Percentiles rank a stretch among this genome's conserved stretches.
phyloP scores from a whole-genome alignment of 345 rosid species.

The Turnera subulata region DNA sequence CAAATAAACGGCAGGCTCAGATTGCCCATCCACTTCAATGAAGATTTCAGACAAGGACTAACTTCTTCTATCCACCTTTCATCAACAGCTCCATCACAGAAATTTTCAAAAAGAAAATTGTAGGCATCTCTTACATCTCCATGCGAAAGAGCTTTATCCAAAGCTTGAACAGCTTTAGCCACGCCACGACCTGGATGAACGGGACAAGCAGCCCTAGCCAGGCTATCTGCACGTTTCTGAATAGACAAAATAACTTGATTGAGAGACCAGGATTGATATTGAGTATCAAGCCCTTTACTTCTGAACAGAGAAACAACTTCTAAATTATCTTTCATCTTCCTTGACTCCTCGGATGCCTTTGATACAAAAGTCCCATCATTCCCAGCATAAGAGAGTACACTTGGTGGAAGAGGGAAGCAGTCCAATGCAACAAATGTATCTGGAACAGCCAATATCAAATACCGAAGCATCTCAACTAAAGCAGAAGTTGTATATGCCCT shows the following conservation, averaged over 20 bases:
- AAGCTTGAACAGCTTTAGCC: slow-evolving; percentile 88
- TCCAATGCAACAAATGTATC: slow-evolving; percentile 94
- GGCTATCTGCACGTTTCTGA: slow-evolving; percentile 69
- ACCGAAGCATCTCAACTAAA: slow-evolving; percentile 83
- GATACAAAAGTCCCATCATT: slow-evolving; percentile 64
- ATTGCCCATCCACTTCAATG: slow-evolving; percentile 76
- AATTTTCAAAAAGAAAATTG: slow-evolving; percentile 65
- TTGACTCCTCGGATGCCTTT: slow-evolving; percentile 65
- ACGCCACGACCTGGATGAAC: slow-evolving; percentile 61
- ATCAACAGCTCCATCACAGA: slow-evolving; percentile 67
- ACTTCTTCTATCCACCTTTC: slow-evolving; percentile 85
- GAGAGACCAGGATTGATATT: slow-evolving; percentile 71
- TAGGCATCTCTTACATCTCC: slow-evolving; percentile 76
- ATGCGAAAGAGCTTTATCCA: slow-evolving; percentile 73
- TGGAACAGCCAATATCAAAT: slow-evolving; percentile 82
- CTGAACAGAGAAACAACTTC: slow-evolving; percentile 50
- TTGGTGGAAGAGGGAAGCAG: slow-evolving; percentile 87
- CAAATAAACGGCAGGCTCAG: slow-evolving; percentile 63
- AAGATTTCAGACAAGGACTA: slow-evolving; percentile 76
- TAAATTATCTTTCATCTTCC: slow-evolving; percentile 50
- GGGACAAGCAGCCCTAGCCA: slow-evolving; percentile 65
- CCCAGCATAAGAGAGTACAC: slow-evolving; percentile 59
- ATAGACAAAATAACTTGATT: slow-evolving; percentile 63
- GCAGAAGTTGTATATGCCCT: slow-evolving; percentile 91
- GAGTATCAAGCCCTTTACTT: slow-evolving; percentile 63